Conservation (phyloP, 1,139 yeast species). For the Zygoascus meyerae region DNA sequence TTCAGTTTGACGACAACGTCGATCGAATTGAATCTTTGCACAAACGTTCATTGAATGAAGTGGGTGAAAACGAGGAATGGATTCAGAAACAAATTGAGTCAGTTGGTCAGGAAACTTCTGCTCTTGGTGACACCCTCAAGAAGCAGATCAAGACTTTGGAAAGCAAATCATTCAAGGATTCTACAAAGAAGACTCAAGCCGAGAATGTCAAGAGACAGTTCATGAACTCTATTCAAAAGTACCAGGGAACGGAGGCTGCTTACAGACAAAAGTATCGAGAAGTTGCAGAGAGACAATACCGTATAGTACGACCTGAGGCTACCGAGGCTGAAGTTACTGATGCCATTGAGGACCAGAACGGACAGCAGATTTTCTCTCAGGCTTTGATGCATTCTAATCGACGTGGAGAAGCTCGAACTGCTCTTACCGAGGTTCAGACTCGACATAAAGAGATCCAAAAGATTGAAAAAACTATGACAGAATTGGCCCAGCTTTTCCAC, state of each 20-base stretch:
- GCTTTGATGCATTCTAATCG: conserved; percentile 88
- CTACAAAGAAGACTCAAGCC: conserved; percentile 83
- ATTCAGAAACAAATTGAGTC: conserved; percentile 72
- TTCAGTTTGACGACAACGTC: conserved; percentile 71
- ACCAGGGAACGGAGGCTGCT: conserved; percentile 79
- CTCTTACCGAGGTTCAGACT: conserved; percentile 89
- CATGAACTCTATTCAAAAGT: conserved; percentile 77
- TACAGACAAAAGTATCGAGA: conserved; percentile 79
- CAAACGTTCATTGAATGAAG: conserved; percentile 74
- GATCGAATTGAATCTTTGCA: conserved; percentile 78
- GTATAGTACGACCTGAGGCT: conserved; percentile 90
- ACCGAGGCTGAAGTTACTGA: conserved; percentile 75
- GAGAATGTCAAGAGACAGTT: conserved; percentile 84
- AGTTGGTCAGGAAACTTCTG: conserved; percentile 70
- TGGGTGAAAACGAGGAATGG: conserved; percentile 64
- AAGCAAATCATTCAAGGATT: conserved; percentile 60
- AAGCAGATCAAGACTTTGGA: conserved; percentile 72
- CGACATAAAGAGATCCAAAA: conserved; percentile 94
- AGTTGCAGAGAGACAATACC: conserved; percentile 90
- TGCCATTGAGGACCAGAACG: conserved; percentile 79
- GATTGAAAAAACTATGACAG: conserved; percentile 94
- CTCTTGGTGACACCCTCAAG: conserved; percentile 70
- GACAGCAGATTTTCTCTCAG: conserved; percentile 90
- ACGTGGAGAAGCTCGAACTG: conserved; percentile 95
- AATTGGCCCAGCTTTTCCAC: conserved; percentile 86